Percentiles rank a stretch among this genome's conserved stretches.
Conservation (phyloP, 225 moss, liverwort and hornwort species). For the Physcomitrellopsis africana region DNA sequence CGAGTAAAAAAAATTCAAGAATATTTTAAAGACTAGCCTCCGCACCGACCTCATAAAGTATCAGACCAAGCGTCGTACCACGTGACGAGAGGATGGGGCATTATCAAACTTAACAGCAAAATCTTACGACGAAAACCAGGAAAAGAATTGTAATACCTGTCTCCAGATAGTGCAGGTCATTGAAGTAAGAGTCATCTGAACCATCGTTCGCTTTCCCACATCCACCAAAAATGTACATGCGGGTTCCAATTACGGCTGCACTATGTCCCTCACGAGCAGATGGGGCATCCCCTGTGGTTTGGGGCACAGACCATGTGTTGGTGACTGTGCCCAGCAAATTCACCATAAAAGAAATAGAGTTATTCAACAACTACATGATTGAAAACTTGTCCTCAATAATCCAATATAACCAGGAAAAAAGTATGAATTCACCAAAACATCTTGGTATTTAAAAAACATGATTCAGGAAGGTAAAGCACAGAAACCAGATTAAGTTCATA, state of each 20-base stretch:
- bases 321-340: conserved; percentile 49
- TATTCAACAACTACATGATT: conserved; percentile 18
- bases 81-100: conserved; percentile 11
- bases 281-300: conserved; percentile 76
- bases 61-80: neutral
- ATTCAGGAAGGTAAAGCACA: neutral
- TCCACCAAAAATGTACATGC: conserved; percentile 92
- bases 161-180: conserved; percentile 85
- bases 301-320: conserved; percentile 78
- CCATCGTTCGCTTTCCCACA: conserved; percentile 92
- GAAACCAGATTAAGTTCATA: neutral
- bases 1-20: neutral
- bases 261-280: conserved; percentile 96
- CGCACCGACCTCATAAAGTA: neutral
- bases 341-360: conserved; percentile 6
- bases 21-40: neutral
- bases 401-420: neutral
- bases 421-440: neutral
- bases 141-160: conserved; percentile 50
- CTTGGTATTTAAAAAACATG: neutral
- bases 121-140: neutral
- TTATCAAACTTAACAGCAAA: conserved; percentile 5
- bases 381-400: neutral
- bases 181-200: conserved; percentile 90
- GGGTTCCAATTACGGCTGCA: conserved; percentile 78